Conservation (phyloP, 106 monocot genomes). For the Acanthochlamys bracteata region DNA sequence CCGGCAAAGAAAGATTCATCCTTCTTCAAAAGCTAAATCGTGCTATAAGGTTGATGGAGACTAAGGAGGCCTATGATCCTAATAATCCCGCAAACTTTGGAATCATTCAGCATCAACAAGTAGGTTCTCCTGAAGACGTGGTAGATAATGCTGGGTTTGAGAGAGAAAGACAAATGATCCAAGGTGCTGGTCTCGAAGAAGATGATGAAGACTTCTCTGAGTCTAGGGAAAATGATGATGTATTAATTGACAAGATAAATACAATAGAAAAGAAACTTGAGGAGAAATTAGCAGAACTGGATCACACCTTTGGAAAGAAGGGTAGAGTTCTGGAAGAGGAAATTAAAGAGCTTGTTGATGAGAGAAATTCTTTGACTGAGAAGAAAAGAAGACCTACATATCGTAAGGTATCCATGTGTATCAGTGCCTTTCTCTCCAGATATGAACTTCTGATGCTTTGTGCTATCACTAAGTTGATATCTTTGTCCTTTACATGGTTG, state of each 20-base stretch:
- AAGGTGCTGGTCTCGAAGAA: slow-evolving; percentile 33
- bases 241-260: slow-evolving; percentile 64
- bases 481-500: too few relatives aligned
- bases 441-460: too few relatives aligned
- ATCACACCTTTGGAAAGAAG: slow-evolving; percentile 97
- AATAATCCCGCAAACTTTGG: slow-evolving; percentile 92
- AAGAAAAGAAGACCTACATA: slow-evolving; percentile 81
- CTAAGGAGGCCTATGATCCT: slow-evolving; percentile 85
- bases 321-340: slow-evolving; percentile 86
- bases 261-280: slow-evolving; percentile 81
- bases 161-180: slow-evolving; percentile 50
- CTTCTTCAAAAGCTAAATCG: slow-evolving; percentile 92
- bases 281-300: slow-evolving; percentile 64
- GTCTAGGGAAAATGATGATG: slow-evolving; percentile 65
- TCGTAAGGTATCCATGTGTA: slow-evolving; percentile 47
- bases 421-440: too few relatives aligned
- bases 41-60: slow-evolving; percentile 76
- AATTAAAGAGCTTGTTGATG: slow-evolving; percentile 75
- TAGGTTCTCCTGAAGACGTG: slow-evolving; percentile 51
- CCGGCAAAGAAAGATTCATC: slow-evolving; percentile 87
- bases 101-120: slow-evolving; percentile 62
- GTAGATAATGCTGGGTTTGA: slow-evolving; percentile 61
- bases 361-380: slow-evolving; percentile 79
- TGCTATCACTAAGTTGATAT: too few relatives aligned
- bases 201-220: slow-evolving; percentile 68